Evolutionary conservation across 2,329 filamentous ascomycete genomes (phyloP).

Genomic region (Lasiodiplodia hormozganensis): DNA sequence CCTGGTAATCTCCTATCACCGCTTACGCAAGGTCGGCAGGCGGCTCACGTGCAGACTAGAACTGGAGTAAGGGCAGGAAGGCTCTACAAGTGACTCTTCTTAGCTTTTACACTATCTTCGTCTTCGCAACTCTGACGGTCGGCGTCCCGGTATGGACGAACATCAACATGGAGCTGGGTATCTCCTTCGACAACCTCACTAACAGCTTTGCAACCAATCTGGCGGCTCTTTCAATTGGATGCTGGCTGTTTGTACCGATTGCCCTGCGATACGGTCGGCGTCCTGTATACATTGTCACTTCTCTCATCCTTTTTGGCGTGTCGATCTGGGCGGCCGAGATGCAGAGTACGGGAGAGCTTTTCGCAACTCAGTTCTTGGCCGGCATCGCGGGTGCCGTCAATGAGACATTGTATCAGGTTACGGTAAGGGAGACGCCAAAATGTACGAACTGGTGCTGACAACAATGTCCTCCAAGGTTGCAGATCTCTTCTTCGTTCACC

Average conservation of each 20-base stretch:
- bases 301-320: slow-evolving; percentile 45
- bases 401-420: slow-evolving; percentile 38
- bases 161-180: slow-evolving; percentile 52
- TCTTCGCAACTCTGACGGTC: slow-evolving; percentile 52
- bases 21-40: slow-evolving; percentile 17
- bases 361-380: slow-evolving; percentile 52
- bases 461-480: slow-evolving; percentile 52
- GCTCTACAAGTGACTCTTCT: slow-evolving; percentile 51
- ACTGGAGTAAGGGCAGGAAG: slow-evolving; percentile 54
- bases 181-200: slow-evolving; percentile 52
- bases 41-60: slow-evolving; percentile 37
- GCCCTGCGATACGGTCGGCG: slow-evolving; percentile 56
- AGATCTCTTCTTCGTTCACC: slow-evolving; percentile 58
- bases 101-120: slow-evolving; percentile 51
- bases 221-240: slow-evolving; percentile 51
- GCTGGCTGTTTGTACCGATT: slow-evolving; percentile 54
- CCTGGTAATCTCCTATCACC: slow-evolving; percentile 35
- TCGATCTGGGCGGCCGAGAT: slow-evolving; percentile 55
- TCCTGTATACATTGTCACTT: slow-evolving; percentile 55
- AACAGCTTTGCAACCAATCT: slow-evolving; percentile 54
- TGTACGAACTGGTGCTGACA: background rate
- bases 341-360: slow-evolving; percentile 51
- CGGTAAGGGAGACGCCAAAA: background rate
- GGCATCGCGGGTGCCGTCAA: slow-evolving; percentile 53
- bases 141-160: slow-evolving; percentile 53